Evolutionary conservation across 306 rosid species (phyloP), one percentile per base, ranked within the genome.

Genomic region (Ziziphus jujuba): DNA sequence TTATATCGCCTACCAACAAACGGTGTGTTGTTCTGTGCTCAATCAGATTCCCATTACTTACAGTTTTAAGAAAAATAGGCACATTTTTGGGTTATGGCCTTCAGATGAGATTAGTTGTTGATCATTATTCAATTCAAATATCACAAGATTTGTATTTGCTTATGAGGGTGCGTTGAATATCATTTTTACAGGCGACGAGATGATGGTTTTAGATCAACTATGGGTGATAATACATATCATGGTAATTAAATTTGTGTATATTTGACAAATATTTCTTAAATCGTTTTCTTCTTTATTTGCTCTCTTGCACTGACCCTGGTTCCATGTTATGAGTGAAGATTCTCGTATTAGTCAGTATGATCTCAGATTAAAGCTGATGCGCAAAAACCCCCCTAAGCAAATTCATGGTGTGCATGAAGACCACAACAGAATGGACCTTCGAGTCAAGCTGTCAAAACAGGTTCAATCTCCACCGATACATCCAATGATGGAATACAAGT

Each of bases 281-380:
- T 67, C 8, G 7, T 44, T 6, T 70, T 49, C 33, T 60, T 63
- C 51, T 64, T 24, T 28, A 5, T 45, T 8, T 56, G 34, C 4
- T 36, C 28, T 60, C 43, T 43, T 66, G 62, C 44, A 33, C 66
- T 71, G 68, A 70, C 74, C 54, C 13, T 61, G 55, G 36, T 65
- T 61, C 65, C 31, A 38, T 71, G 25, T 68, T 17, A 66, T 66
- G 55, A 65, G 66, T 69, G 43, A 70, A 86, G 84, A 57, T 66
- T 66, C 48, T 66, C 71, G 54, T 80, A 75, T 81, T 58, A 68
- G 44, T 76, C 78, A 58, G 40, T 69, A 79, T 60, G 92, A 87
- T 74, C 92, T 87, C 65, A 80, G 89, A 49, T 72, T 81, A 79
- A 84, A 84, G 59, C 79, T 84, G 63, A 60, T 79, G 73, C 73